Percentiles rank a stretch among this genome's conserved stretches.
These are phyloP conservation scores for Mortierella sp. DNA, from an alignment of 371 early-diverging fungal species.

Conservation along the genomic window DNA sequence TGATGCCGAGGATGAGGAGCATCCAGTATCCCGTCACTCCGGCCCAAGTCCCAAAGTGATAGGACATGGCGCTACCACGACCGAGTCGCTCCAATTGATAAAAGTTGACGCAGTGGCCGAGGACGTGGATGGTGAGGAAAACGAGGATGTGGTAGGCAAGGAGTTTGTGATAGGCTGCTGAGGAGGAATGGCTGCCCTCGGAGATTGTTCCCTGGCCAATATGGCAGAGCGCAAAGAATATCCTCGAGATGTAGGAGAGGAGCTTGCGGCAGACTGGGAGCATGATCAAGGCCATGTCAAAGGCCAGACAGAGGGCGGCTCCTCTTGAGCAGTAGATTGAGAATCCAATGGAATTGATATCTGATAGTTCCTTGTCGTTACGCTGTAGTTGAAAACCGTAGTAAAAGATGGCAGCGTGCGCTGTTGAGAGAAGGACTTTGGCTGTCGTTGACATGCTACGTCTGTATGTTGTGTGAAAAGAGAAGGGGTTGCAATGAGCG, in stretches of 20 bases:
- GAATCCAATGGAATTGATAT: slow-evolving; percentile 60
- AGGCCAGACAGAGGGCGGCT: slow-evolving; percentile 66
- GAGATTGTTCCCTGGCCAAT: slow-evolving; percentile 71
- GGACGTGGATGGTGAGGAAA: slow-evolving; percentile 70
- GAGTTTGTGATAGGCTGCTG: slow-evolving; percentile 73
- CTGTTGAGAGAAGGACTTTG: slow-evolving; percentile 30
- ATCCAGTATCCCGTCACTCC: slow-evolving; percentile 79
- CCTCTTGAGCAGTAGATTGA: slow-evolving; percentile 66
- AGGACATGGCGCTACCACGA: slow-evolving; percentile 47
- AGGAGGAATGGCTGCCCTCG: slow-evolving; percentile 43
- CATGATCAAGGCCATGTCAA: slow-evolving; percentile 74
- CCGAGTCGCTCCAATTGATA: slow-evolving; percentile 57
- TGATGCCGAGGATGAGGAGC: slow-evolving; percentile 69
- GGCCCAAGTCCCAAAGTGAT: slow-evolving; percentile 65
- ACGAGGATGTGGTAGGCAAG: slow-evolving; percentile 71
- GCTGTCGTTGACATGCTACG: slow-evolving; percentile 28
- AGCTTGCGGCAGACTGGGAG: slow-evolving; percentile 86
- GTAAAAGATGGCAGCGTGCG: slow-evolving; percentile 57
- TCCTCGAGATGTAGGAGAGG: slow-evolving; percentile 72
- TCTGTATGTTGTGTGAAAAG: background rate
- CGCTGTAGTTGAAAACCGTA: slow-evolving; percentile 63
- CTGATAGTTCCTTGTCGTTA: slow-evolving; percentile 59
- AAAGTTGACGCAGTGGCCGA: slow-evolving; percentile 71
- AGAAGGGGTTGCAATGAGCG: background rate
- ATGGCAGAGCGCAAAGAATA: slow-evolving; percentile 62